A percentile compares a stretch with the other conserved stretches of the same genome.
Conservation (phyloP, 257 asterid species). For the Schizonepeta tenuifolia region DNA sequence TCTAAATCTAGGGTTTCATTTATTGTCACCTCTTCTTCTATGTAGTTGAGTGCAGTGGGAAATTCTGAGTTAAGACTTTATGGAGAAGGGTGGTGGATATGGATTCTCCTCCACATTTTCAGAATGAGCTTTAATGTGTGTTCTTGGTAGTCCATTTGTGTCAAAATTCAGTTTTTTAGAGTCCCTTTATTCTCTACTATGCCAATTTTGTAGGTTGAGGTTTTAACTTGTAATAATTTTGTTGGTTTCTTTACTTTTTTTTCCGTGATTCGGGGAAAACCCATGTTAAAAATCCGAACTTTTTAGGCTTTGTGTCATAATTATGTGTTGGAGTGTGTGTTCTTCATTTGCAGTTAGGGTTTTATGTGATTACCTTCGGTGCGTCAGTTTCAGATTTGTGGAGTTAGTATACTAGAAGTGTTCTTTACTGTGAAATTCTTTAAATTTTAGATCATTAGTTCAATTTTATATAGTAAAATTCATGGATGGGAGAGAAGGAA, state of each 20-base stretch:
- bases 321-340: slow-evolving; percentile 19
- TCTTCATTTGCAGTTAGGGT: slow-evolving; percentile 29
- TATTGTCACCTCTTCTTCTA: slow-evolving; percentile 27
- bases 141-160: slow-evolving; percentile 28
- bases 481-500: slow-evolving; percentile 79
- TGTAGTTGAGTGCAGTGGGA: slow-evolving; percentile 29
- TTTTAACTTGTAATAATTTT: slow-evolving; percentile 26
- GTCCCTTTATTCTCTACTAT: slow-evolving; percentile 17
- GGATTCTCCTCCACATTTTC: slow-evolving; percentile 52
- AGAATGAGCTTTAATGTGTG: slow-evolving; percentile 41
- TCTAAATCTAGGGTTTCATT: slow-evolving; percentile 84
- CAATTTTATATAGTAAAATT: slow-evolving; percentile 47
- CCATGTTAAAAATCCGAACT: slow-evolving; percentile 41
- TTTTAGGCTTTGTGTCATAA: slow-evolving; percentile 17
- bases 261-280: slow-evolving; percentile 43
- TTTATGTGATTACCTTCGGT: slow-evolving; percentile 25
- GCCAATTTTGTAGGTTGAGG: slow-evolving; percentile 16
- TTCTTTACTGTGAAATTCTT: slow-evolving; percentile 2
- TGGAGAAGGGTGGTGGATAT: slow-evolving; percentile 28
- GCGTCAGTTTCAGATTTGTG: slow-evolving; percentile 41
- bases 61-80: slow-evolving; percentile 37
- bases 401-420: slow-evolving; percentile 6
- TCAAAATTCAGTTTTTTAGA: slow-evolving; percentile 30
- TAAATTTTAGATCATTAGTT: slow-evolving; percentile 31
- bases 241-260: slow-evolving; percentile 14